Base-by-base conservation (phyloP, 305 asterid genomes). In the Plantago coronopus region DNA sequence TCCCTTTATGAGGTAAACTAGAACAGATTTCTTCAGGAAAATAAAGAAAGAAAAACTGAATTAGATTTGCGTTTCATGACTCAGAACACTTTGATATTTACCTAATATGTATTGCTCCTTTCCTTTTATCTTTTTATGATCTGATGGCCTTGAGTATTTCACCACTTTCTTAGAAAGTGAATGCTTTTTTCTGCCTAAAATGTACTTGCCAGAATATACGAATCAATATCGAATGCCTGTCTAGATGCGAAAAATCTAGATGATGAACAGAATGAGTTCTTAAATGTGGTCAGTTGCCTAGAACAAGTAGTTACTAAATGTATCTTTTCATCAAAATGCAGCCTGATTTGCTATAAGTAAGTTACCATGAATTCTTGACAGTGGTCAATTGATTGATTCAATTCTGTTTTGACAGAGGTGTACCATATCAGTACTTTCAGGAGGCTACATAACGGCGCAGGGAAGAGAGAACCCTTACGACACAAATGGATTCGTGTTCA, bases 391-490 rank as follows among this genome's bases (percentile, higher is more conserved):
- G 17, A 27, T 25, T 48, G 16, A 9, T 17, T 27, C 7, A 3
- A 29, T 31, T 37, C 0, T 37, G 17, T 17, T 0, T 19, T 47
- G 42, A 62, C 29, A 86, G 95, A 25, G 72, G 13, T 87, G 91
- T 51, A 62, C 47, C 3, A 65, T 89, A 70, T 57, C 75, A 20
- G 81, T 74, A 14, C 69, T 50, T 3, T 83, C 81, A 12, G 73
- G 56, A 23, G 94, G 96, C 2, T 88, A 25, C 77, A 81, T 89
- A 63, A 83, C 97, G 31, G 95, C 95, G 19, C 95, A 87, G 34
- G 91, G 76, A 65, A 79, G 97, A 73, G 14, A 42, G 1, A 1
- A 17, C 5, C 67, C 79, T 0, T 3, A 23, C 0, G 84, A 84
- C 10, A 15, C 72, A 2, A 77, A 60, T 19, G 97, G 95, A 0